Conservation (phyloP, 2,329 filamentous ascomycete species). For the Zalaria sp. region DNA sequence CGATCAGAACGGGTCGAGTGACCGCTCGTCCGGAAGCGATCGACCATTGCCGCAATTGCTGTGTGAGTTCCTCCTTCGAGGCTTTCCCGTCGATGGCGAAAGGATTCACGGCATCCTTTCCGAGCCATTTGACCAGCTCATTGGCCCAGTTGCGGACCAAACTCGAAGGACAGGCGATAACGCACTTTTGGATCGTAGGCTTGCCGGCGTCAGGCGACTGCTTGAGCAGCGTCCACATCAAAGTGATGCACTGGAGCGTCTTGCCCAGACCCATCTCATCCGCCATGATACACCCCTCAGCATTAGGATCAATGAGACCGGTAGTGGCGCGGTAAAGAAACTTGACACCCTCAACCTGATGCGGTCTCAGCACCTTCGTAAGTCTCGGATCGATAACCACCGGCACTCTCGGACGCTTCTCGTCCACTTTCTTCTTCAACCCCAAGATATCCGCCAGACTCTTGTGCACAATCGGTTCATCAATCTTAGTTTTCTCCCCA, state of each 20-base stretch:
- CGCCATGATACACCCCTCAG: conserved; percentile 97
- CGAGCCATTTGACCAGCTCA: conserved; percentile 91
- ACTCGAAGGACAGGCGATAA: conserved; percentile 93
- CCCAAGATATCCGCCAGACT: conserved; percentile 90
- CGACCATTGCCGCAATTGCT: conserved; percentile 88
- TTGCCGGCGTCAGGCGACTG: conserved; percentile 94
- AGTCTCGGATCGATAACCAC: conserved; percentile 90
- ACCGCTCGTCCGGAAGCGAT: conserved; percentile 81
- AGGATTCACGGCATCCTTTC: conserved; percentile 75
- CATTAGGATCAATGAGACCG: conserved; percentile 85
- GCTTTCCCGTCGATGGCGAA: conserved; percentile 97
- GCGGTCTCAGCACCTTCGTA: conserved; percentile 78
- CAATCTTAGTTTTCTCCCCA: conserved; percentile 40
- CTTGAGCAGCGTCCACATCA: conserved; percentile 94
- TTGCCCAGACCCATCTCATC: conserved; percentile 98
- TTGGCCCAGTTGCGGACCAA: conserved; percentile 97
- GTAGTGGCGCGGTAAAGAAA: conserved; percentile 94
- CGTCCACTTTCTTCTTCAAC: conserved; percentile 68
- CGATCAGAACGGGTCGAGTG: conserved; percentile 85
- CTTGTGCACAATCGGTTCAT: conserved; percentile 79
- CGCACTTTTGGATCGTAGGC: conserved; percentile 84
- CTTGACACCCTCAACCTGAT: conserved; percentile 96
- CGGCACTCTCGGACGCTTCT: conserved; percentile 74
- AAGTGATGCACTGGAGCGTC: conserved; percentile 88
- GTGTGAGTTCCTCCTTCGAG: conserved; percentile 79